These are phyloP conservation scores for Gloeopeniophorella convolvens DNA, from an alignment of 768 basidiomycete species.

Conservation along the genomic window DNA sequence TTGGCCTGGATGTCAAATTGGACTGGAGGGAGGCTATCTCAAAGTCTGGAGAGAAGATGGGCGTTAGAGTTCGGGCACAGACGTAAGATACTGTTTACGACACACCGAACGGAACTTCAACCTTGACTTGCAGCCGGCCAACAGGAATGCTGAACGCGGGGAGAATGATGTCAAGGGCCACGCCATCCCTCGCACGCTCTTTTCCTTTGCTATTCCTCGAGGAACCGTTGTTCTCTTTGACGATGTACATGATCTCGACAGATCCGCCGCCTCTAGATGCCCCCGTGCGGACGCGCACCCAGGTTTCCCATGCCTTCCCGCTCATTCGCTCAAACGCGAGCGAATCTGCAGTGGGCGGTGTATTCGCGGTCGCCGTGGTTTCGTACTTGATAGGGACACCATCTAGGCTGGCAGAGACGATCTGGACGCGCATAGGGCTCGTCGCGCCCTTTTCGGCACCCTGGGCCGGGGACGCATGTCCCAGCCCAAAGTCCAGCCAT, in stretches of 20 bases:
- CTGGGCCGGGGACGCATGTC: constrained; percentile 31
- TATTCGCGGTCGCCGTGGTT: constrained; percentile 37
- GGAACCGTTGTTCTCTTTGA: constrained; percentile 28
- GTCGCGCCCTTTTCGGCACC: constrained; percentile 20
- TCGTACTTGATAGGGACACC: constrained; percentile 61
- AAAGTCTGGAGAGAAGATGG: constrained; percentile 30
- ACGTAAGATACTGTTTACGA: neutral
- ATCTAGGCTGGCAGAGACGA: constrained; percentile 55
- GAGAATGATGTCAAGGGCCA: constrained; percentile 43
- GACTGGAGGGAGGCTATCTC: constrained; percentile 41
- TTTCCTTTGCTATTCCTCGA: constrained; percentile 32
- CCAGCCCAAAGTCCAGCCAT: constrained; percentile 73
- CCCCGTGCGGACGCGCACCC: constrained; percentile 57
- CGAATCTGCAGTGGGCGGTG: constrained; percentile 27
- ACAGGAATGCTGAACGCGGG: constrained; percentile 72
- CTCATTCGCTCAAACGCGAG: constrained; percentile 47
- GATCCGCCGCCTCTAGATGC: constrained; percentile 43
- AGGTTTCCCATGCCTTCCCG: constrained; percentile 54
- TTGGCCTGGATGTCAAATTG: constrained; percentile 50
- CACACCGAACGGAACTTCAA: constrained; percentile 51
- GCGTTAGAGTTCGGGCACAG: neutral
- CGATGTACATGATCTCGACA: constrained; percentile 62
- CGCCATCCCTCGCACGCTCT: constrained; percentile 24
- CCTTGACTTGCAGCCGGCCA: constrained; percentile 54
- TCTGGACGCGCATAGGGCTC: constrained; percentile 41